phyloP scores from a whole-genome alignment of 2,329 filamentous ascomycete genomes.

The Aspergillus calidoustus region DNA sequence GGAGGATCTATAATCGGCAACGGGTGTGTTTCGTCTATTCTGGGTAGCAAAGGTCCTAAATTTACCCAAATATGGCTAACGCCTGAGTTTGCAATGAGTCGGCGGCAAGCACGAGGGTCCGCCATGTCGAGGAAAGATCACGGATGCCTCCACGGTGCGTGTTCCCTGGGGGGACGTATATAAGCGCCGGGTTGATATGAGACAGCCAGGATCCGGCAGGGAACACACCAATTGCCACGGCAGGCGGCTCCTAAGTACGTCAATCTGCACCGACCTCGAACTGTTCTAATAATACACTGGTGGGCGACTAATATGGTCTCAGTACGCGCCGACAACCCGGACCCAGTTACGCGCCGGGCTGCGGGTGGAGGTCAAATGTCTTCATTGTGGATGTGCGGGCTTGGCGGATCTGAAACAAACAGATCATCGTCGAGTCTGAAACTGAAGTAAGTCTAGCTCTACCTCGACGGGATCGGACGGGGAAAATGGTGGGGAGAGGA shows the following conservation, averaged over 20 bases:
- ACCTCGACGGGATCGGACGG: constrained; percentile 13
- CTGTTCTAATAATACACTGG: constrained; percentile 32
- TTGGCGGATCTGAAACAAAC: constrained; percentile 18
- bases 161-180: constrained; percentile 10
- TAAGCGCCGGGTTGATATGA: constrained; percentile 27
- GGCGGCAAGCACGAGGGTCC: constrained; percentile 27
- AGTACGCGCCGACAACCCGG: constrained; percentile 32
- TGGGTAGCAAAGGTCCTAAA: constrained; percentile 24
- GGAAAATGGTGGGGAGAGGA: not conserved
- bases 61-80: constrained; percentile 18
- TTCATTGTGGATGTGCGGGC: constrained; percentile 14
- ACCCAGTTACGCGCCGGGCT: constrained; percentile 29
- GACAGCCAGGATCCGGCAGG: constrained; percentile 10
- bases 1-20: constrained; percentile 32
- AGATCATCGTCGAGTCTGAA: constrained; percentile 12
- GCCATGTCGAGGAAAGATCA: constrained; percentile 1
- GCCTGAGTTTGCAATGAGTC: constrained; percentile 17
- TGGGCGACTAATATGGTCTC: constrained; percentile 23
- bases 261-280: constrained; percentile 25
- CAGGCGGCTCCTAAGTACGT: constrained; percentile 9
- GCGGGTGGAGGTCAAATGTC: constrained; percentile 24
- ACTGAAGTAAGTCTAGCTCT: not conserved
- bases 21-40: constrained; percentile 33
- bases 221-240: constrained; percentile 19
- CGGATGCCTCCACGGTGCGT: constrained; percentile 17